Evolutionary conservation across 352 stramenopile species (phyloP).

Genomic region (Phytopythium ostracodes): DNA sequence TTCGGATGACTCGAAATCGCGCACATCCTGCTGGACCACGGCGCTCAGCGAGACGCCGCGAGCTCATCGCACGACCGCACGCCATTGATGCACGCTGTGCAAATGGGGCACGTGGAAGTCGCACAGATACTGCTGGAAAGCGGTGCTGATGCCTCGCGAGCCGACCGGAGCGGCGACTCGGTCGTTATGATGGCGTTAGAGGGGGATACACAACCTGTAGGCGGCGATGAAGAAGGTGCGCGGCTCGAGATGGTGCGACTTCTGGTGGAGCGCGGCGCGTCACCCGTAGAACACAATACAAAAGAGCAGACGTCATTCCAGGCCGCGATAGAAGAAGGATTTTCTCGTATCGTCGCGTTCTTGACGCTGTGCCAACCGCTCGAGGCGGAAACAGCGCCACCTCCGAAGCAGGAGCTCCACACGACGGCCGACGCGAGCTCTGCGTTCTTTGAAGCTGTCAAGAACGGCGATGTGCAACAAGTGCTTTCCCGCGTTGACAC

Average conservation of each 20-base stretch:
- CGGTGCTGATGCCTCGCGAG: background rate
- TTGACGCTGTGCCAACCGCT: slow-evolving; percentile 1
- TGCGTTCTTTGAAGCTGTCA: slow-evolving; percentile 4
- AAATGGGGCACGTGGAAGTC: background rate
- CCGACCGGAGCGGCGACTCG: background rate
- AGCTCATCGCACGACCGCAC: slow-evolving; percentile 1
- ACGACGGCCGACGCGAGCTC: background rate
- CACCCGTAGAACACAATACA: background rate
- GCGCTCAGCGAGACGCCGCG: background rate
- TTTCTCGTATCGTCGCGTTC: background rate
- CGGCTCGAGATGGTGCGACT: slow-evolving; percentile 5
- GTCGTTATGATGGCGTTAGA: background rate
- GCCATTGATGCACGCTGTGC: slow-evolving; percentile 7
- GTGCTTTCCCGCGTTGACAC: background rate
- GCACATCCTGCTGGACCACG: background rate
- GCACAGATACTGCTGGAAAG: background rate
- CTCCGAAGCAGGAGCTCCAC: background rate
- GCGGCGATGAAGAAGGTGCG: slow-evolving; percentile 1
- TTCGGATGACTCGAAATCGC: background rate
- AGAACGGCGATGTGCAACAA: background rate
- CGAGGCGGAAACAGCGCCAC: background rate
- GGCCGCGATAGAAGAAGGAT: background rate
- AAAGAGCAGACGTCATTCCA: background rate
- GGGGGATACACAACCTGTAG: background rate
- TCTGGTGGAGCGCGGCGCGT: slow-evolving; percentile 1